Base-by-base conservation (phyloP, 495 filamentous ascomycete genomes). In the Neohortaea acidophila region DNA sequence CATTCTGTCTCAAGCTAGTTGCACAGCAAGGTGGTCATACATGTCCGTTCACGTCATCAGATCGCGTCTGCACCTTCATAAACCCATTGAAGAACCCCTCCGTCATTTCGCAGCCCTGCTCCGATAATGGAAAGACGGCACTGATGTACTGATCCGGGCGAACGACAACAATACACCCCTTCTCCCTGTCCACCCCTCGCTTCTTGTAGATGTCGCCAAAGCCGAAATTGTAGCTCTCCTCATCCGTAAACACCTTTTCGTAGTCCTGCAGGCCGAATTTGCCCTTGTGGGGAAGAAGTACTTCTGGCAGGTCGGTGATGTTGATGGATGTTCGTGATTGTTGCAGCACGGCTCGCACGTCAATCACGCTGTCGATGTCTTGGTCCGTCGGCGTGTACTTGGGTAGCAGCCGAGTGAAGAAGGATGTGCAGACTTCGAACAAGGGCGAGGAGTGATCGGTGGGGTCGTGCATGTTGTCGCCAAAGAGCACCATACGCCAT, bases 91-190 rank as follows among this genome's bases (percentile, higher is more conserved):
- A 50, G 23, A 50, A 45, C 9, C 15, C 19, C 38, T 38, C 38
- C 25, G 45, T 21, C 33, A 28, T 35, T 21, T 19, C 34, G 3
- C 23, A 13, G 4, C 22, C 41, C 15, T 26, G 25, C 32, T 42
- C 33, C 21, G 22, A 28, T 28, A 50, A 25, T 28, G 47, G 47
- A 33, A 45, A 13, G 2, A 50, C 42, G 30, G 37, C 41, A 19
- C 33, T 68, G 27, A 81, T 63, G 59, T 83, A 76, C 45, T 74
- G 70, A 62, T 83, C 79, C 0, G 79, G 79, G 20, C 77, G 52
- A 0, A 67, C 50, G 21, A 77, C 63, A 7, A 79, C 72, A 7
- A 81, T 48, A 37, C 70, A 74, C 0, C 80, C 79, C n/a, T 53
- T 57, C 33, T 67, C 61, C 19, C 48, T 52, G 51, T 79, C 63